Evolutionary conservation across 441 rosid genomes (phyloP).

Genomic region (Pelargonium fulgidum): DNA sequence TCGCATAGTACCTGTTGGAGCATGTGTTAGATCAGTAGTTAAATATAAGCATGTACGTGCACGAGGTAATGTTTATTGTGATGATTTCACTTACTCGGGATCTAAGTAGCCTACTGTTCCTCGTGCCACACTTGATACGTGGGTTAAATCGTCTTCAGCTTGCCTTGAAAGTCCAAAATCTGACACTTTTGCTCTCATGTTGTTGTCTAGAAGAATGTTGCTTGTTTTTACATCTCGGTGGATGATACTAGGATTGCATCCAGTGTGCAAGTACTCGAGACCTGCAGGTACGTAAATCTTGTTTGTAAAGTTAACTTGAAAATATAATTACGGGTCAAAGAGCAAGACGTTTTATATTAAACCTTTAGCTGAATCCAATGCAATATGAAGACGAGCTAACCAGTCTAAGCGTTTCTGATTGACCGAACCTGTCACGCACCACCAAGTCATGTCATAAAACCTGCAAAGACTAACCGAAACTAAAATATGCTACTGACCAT

Average conservation of each 20-base stretch:
- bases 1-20: conserved; percentile 68
- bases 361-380: conserved; percentile 98
- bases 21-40: conserved; percentile 7
- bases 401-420: conserved; percentile 57
- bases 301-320: conserved; percentile 20
- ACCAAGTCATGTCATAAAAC: conserved; percentile 10
- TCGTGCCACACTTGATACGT: conserved; percentile 79
- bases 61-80: background rate
- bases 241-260: conserved; percentile 88
- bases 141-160: conserved; percentile 85
- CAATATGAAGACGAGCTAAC: conserved; percentile 65
- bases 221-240: conserved; percentile 94
- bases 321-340: conserved; percentile 8
- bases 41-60: conserved; percentile 1
- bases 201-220: conserved; percentile 79
- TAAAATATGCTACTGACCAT: conserved; percentile 35
- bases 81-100: conserved; percentile 65
- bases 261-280: conserved; percentile 89
- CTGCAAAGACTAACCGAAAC: background rate
- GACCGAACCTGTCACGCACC: conserved; percentile 41
- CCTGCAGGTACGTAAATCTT: conserved; percentile 50
- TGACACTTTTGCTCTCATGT: conserved; percentile 95
- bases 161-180: conserved; percentile 97
- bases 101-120: conserved; percentile 94
- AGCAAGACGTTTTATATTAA: conserved; percentile 17